phyloP scores from a whole-genome alignment of 306 rosid species.

The Datisca glomerata region DNA sequence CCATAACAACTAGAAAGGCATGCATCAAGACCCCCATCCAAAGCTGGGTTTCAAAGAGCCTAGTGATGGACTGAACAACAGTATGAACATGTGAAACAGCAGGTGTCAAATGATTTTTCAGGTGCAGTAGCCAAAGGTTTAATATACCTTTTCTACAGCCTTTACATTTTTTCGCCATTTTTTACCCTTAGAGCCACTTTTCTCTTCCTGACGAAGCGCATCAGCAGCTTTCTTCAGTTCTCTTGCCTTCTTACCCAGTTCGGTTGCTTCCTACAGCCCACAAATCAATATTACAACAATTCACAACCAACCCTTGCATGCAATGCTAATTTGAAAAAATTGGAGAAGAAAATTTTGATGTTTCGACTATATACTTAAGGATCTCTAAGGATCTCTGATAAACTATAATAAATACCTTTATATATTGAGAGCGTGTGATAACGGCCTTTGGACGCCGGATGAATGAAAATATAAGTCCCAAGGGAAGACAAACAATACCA shows the following conservation, averaged over 20 bases:
- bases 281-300: no score
- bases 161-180: constrained; percentile 92
- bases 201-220: constrained; percentile 85
- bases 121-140: not conserved
- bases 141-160: constrained; percentile 67
- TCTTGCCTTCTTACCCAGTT: constrained; percentile 78
- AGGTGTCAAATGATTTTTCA: no score
- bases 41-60: no score
- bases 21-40: no score
- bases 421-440: constrained; percentile 95
- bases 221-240: constrained; percentile 95
- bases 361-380: no score
- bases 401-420: constrained; percentile 55
- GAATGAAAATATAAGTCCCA: constrained; percentile 85
- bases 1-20: no score
- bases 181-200: constrained; percentile 81
- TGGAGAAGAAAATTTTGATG: no score
- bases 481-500: constrained; percentile 89
- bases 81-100: no score
- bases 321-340: no score
- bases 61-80: no score
- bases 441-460: constrained; percentile 94
- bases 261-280: constrained; percentile 82
- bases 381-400: no score
- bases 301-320: no score